Base-by-base conservation (phyloP, 106 monocot species). In the Dendrobium catenatum region DNA sequence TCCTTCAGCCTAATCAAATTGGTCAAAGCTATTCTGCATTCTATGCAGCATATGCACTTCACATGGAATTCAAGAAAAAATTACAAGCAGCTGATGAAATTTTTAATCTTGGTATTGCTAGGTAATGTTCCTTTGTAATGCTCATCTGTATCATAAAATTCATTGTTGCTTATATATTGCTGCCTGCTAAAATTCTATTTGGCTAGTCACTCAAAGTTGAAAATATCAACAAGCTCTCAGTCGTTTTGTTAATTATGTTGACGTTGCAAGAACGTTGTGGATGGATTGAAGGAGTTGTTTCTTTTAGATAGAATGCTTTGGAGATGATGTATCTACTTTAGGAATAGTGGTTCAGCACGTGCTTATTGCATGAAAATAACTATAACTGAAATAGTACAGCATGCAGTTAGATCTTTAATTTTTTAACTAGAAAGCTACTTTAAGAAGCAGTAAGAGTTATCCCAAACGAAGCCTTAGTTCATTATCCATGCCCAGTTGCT, bases 1-100 rank as follows among this genome's bases (percentile, higher is more conserved):
- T 99, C 46, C 85, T 99, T 48, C 95, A 95, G 55, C 88, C 95
- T 79, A 99, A 99, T 73, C 82, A 91, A 55, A 95, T 91, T 43
- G 98, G 98, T 4, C 88, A 89, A 79, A 88, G 41, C 27, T 87
- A 95, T 84, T 85, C 91, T 2, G 61, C 81, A 29, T 95, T 79
- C 78, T 99, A 95, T 80, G 41, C 55, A 2, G 80, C 93, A 77
- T 99, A 90, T 79, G 93, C 98, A 6, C 67, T 84, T 67, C 83
- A 87, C 81, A 80, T 99, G 88, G 95, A 99, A 85, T 83, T 81
- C 54, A 95, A 91, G 79, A 85, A 93, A 55, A 99, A 91, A 78
- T 19, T 95, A 42, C 88, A 68, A 54, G 95, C 82, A 78, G 95
- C 95, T 66, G 93, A 99, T 86, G 95, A 95, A 47, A 93, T 99